Evolutionary conservation across 164 flowering plant genomes (phyloP), one percentile per base, ranked within the genome.

Genomic region (Tetracentron sinense): DNA sequence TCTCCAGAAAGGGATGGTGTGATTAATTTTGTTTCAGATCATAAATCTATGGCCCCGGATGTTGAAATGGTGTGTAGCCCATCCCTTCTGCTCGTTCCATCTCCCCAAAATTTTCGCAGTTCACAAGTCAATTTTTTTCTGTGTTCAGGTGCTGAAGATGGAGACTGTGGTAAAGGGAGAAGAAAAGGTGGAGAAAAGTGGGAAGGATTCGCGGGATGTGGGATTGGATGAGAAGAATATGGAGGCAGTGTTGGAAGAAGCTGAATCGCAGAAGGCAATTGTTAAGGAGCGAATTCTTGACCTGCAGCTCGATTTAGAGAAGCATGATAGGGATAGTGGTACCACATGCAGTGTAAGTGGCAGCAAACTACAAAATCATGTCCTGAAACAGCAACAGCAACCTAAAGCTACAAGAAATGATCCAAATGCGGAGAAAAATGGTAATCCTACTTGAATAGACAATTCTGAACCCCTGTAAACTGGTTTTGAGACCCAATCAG

Each of bases 1-100:
- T 86, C 94, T 26, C 88, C 90, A 2, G 92, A 85, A 60, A 81
- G 85, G 64, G 92, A 85, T 31, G 75, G 79, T 52, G 70, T 62
- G 44, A 52, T 64, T 1, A 75, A 78, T 74, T 72, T 72, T 42
- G 61, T n/a, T 42, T 23, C 61, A 38, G 84, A 78, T 71, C 75
- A 78, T 10, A 81, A 83, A 56, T 57, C 82, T 65, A 29, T 55
- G 63, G 72, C 54, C 54, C 64, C 67, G 5, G 79, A 81, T 47
- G 67, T 64, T 33, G 79, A 82, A 66, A 66, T 71, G 78, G 89
- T 85, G 63, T 74, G 82, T 79, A 58, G 61, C 64, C 63, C 64
- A 49, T 42, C 57, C 16, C 23, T 1, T 28, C 42, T 17, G 12
- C n/a, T 0, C 20, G 2, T 19, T 20, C 23, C 12, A 16, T 55